Evolutionary conservation across 176 grass and related monocot genomes (phyloP).

Genomic region (Rhynchospora pubera): DNA sequence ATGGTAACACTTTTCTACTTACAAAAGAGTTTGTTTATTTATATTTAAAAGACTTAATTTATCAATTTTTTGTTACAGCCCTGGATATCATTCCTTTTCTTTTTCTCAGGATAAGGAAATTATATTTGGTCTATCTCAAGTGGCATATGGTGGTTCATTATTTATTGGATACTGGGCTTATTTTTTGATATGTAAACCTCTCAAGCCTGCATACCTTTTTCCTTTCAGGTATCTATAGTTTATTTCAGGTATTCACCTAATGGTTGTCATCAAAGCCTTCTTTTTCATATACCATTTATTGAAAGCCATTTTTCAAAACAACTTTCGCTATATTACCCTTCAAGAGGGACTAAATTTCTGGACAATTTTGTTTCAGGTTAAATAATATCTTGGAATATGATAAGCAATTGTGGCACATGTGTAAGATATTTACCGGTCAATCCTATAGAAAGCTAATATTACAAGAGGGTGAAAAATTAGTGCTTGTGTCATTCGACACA

Average conservation of each 20-base stretch:
- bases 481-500: constrained; percentile 89
- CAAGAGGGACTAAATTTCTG: constrained; percentile 4
- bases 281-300: constrained; percentile 15
- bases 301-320: background rate
- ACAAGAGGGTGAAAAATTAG: constrained; percentile 95
- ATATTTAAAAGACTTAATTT: background rate
- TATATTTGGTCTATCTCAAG: constrained; percentile 84
- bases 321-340: background rate
- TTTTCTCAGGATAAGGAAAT: constrained; percentile 67
- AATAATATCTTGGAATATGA: constrained; percentile 61
- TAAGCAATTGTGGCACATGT: constrained; percentile 89
- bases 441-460: constrained; percentile 82
- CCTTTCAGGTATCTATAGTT: constrained; percentile 55
- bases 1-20: constrained; percentile 39
- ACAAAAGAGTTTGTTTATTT: constrained; percentile 16
- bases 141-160: constrained; percentile 56
- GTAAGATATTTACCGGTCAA: constrained; percentile 91
- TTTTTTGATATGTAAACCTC: constrained; percentile 53
- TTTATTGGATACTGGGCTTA: constrained; percentile 82
- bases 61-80: background rate
- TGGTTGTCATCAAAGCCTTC: background rate
- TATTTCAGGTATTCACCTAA: background rate
- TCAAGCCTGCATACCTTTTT: constrained; percentile 44
- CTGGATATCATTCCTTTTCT: constrained; percentile 6
- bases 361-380: constrained; percentile 40